Evolutionary conservation across 257 asterid species (phyloP).

Genomic region (Gentiana dahurica): DNA sequence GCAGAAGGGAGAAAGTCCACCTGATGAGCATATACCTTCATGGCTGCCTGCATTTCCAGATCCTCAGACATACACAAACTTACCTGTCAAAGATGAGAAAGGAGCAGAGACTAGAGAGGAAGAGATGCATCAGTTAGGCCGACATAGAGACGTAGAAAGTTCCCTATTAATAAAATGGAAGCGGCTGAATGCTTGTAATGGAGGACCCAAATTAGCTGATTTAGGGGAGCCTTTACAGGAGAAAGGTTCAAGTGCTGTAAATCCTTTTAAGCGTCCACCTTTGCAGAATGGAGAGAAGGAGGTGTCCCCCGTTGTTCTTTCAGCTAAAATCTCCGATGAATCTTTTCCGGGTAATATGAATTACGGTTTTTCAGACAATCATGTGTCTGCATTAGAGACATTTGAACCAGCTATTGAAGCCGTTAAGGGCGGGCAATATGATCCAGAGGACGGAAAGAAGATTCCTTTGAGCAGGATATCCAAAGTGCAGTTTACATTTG

Average conservation of each 20-base stretch:
- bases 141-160: constrained; percentile 26
- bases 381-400: constrained; percentile 23
- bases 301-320: constrained; percentile 39
- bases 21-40: constrained; percentile 49
- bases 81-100: constrained; percentile 20
- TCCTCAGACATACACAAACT: constrained; percentile 22
- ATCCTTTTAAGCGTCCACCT: constrained; percentile 65
- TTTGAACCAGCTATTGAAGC: constrained; percentile 32
- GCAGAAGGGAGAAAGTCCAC: constrained; percentile 36
- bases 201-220: constrained; percentile 25
- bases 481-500: constrained; percentile 35
- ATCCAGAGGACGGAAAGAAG: constrained; percentile 25
- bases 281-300: constrained; percentile 53
- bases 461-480: constrained; percentile 43
- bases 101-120: constrained; percentile 17
- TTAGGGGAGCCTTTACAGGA: constrained; percentile 33
- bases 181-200: constrained; percentile 28
- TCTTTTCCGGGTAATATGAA: constrained; percentile 17
- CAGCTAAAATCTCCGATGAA: constrained; percentile 37
- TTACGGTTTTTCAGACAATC: constrained; percentile 22
- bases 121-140: constrained; percentile 23
- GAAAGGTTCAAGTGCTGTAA: constrained; percentile 29
- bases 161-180: constrained; percentile 25
- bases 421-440: constrained; percentile 16
- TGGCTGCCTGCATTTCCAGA: constrained; percentile 35